These are phyloP conservation scores for Tolypocladium ophioglossoides DNA, from an alignment of 2,329 filamentous ascomycete species.

Conservation along the genomic window DNA sequence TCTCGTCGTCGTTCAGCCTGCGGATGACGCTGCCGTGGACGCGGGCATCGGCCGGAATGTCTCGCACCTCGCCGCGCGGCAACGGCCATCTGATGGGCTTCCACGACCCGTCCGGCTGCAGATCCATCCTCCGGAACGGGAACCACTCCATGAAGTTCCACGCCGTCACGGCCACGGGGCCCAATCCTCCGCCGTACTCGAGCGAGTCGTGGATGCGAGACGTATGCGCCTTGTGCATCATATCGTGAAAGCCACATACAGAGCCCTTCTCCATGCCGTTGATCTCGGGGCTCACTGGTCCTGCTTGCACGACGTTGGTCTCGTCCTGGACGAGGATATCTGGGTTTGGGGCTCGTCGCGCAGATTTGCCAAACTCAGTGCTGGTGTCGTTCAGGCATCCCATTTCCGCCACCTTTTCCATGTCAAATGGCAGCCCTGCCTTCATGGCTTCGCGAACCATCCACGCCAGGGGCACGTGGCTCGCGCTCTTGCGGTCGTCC, in stretches of 20 bases:
- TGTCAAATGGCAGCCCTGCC: slow-evolving; percentile 62
- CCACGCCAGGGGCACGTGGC: slow-evolving; percentile 59
- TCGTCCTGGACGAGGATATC: slow-evolving; percentile 15
- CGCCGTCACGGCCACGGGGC: slow-evolving; percentile 42
- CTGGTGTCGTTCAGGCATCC: slow-evolving; percentile 34
- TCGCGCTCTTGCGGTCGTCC: slow-evolving; percentile 47
- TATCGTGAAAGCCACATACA: slow-evolving; percentile 36
- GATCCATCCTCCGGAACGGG: slow-evolving; percentile 72
- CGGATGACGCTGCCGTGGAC: slow-evolving; percentile 67
- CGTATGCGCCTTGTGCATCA: slow-evolving; percentile 46
- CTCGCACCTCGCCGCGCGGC: slow-evolving; percentile 65
- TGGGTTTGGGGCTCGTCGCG: slow-evolving; percentile 4
- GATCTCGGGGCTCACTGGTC: slow-evolving; percentile 9
- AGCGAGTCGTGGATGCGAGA: slow-evolving; percentile 61
- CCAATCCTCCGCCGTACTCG: slow-evolving; percentile 49
- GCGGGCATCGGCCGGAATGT: slow-evolving; percentile 59
- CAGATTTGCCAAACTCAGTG: slow-evolving; percentile 1
- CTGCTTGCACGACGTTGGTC: slow-evolving; percentile 7
- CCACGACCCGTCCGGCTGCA: slow-evolving; percentile 64
- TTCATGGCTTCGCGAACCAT: slow-evolving; percentile 51
- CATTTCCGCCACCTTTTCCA: slow-evolving; percentile 54
- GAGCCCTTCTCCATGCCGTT: slow-evolving; percentile 12
- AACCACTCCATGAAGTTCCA: slow-evolving; percentile 79
- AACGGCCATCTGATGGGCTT: slow-evolving; percentile 72
- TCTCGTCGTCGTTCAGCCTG: slow-evolving; percentile 52